phyloP scores from a whole-genome alignment of 2,329 filamentous ascomycete species.

The Scedosporium aurantiacum region DNA sequence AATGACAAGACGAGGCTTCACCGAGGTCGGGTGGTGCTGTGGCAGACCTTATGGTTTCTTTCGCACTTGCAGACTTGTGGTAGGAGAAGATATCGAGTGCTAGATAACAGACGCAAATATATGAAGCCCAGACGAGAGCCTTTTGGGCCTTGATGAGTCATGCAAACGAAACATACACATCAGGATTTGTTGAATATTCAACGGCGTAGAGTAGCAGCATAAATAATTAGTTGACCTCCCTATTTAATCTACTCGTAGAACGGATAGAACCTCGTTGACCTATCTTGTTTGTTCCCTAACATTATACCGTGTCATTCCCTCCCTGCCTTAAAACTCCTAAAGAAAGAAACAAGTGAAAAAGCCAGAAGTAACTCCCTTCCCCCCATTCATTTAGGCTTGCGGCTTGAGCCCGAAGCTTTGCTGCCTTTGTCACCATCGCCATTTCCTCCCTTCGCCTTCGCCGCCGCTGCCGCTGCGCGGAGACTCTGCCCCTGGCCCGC shows the following conservation, averaged over 20 bases:
- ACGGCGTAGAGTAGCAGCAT: background rate
- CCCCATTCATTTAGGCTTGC: background rate
- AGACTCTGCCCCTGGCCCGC: conserved; percentile 70
- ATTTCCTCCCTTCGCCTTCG: background rate
- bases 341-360: background rate
- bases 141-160: too few species aligned
- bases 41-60: too few species aligned
- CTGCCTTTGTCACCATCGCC: conserved; percentile 2
- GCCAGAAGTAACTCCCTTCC: background rate
- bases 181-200: background rate
- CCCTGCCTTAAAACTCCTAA: background rate
- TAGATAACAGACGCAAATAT: too few species aligned
- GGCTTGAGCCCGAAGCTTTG: background rate
- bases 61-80: too few species aligned
- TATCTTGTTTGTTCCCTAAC: background rate
- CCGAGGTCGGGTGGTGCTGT: too few species aligned
- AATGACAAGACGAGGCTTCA: too few species aligned
- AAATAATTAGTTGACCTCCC: background rate
- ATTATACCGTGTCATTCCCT: background rate
- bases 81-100: too few species aligned
- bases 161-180: background rate
- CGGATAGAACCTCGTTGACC: background rate
- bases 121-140: too few species aligned
- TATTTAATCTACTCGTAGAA: background rate
- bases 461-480: conserved; percentile 36